Conservation (phyloP, 2,329 filamentous ascomycete species). For the Hymenoscyphus repandus region DNA sequence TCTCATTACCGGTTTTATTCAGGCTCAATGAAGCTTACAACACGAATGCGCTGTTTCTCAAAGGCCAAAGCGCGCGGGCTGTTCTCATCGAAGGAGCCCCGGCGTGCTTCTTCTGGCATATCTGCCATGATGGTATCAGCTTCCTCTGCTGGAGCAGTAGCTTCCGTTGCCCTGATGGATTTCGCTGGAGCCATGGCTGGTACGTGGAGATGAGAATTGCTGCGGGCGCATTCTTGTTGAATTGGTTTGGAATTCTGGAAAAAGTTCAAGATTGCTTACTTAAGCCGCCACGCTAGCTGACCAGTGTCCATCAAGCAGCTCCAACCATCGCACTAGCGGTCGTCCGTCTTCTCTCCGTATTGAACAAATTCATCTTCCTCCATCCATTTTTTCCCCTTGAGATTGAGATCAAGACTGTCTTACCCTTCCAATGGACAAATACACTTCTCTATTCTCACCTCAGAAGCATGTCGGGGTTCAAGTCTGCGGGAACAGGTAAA, state of each 20-base stretch:
- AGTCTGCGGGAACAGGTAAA: too few species aligned
- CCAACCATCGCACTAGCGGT: too few species aligned
- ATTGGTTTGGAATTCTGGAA: neutral
- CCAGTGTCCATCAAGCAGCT: too few species aligned
- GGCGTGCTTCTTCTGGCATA: neutral
- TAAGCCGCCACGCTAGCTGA: neutral
- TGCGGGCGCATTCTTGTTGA: conserved; percentile 3
- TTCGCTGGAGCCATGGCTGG: conserved; percentile 20
- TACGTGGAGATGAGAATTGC: neutral
- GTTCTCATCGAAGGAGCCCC: conserved; percentile 1
- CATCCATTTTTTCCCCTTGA: too few species aligned
- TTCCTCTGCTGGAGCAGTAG: conserved; percentile 1
- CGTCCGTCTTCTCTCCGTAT: too few species aligned
- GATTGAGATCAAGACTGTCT: too few species aligned
- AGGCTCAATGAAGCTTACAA: conserved; percentile 20
- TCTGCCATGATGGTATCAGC: conserved; percentile 26
- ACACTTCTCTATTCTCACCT: too few species aligned
- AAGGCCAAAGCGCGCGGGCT: conserved; percentile 14
- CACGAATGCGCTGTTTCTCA: conserved; percentile 25
- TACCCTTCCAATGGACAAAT: too few species aligned
- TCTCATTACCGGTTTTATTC: neutral
- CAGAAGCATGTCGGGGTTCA: too few species aligned
- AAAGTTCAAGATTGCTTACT: neutral
- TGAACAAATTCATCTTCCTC: too few species aligned
- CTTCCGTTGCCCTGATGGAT: conserved; percentile 12